Conservation (phyloP, 192 early-diverging fungal genomes). For the Entomortierella chlamydospora region DNA sequence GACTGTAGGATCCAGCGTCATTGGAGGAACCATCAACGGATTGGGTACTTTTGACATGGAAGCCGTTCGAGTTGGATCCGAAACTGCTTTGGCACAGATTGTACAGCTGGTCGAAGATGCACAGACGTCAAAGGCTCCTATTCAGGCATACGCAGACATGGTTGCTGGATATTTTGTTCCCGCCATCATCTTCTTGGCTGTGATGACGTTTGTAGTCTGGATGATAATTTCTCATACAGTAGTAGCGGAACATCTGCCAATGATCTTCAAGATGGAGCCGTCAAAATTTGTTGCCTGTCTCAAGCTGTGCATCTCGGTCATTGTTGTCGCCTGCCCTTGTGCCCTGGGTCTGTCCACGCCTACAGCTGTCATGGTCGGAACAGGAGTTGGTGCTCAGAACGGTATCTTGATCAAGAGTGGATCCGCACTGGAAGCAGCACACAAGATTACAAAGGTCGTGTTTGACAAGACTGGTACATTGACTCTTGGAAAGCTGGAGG, state of each 20-base stretch:
- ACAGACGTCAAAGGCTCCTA: conserved; percentile 94
- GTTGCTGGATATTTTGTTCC: conserved; percentile 96
- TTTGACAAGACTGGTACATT: conserved; percentile 99
- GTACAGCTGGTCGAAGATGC: conserved; percentile 93
- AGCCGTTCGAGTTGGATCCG: conserved; percentile 87
- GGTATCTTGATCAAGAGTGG: conserved; percentile 98
- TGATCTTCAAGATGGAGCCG: conserved; percentile 57
- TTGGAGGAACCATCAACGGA: conserved; percentile 97
- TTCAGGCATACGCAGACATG: conserved; percentile 91
- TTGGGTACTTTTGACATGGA: conserved; percentile 87
- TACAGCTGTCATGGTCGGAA: conserved; percentile 99
- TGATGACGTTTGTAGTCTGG: conserved; percentile 86
- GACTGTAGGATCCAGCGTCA: conserved; percentile 68
- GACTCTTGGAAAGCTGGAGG: conserved; percentile 80
- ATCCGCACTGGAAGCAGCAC: conserved; percentile 83
- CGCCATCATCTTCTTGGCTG: conserved; percentile 76
- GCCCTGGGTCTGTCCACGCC: conserved; percentile 96
- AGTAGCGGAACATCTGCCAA: conserved; percentile 48
- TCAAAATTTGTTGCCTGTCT: conserved; percentile 84
- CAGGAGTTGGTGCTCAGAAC: conserved; percentile 93
- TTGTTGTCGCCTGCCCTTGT: conserved; percentile 98
- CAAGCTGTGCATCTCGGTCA: conserved; percentile 93
- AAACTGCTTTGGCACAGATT: conserved; percentile 93
- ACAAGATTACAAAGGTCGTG: conserved; percentile 85
- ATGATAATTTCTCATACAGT: conserved; percentile 64